Evolutionary conservation across 163 green algal species (phyloP), one percentile per base, ranked within the genome.

Genomic region (Scenedesmus sp.): DNA sequence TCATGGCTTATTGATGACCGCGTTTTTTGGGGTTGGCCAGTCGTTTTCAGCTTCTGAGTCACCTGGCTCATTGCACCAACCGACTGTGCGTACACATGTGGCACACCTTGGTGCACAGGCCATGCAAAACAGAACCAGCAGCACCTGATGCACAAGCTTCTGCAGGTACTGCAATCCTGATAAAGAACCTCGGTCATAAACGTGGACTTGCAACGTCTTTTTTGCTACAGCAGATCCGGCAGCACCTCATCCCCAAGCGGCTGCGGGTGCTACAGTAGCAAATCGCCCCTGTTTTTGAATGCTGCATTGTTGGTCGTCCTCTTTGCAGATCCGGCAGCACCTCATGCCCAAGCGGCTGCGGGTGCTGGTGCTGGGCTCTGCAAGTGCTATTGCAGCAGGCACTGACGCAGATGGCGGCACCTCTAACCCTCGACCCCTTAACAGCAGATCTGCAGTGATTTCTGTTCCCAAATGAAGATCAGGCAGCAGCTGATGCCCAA

Each of bases 181-280:
- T 46, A 46, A 46, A 46, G 34, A 46, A 46, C 34, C 34, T 46
- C 34, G 34, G 34, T 46, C 34, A 46, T 46, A 46, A 46, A 46
- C 34, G 34, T 46, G 34, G 34, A 46, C 34, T 46, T 46, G 34
- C 34, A 46, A 46, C 34, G 34, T 46, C 34, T 46, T 46, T 46
- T 46, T 46, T 46, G 34, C 34, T 46, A 46, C 67, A 79, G 18
- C 67, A n/a, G 5, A 26, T 26, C 12, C 6, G 5, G 18, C 6
- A 9, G 67, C 74, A 8, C 34, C 92, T 96, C 18, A 83, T 83
- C 10, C 86, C 85, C 3, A 81, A 88, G 4, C 56, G 84, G 5
- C 94, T 99, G 84, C 91, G 95, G 0, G 95, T 99, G n/a, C 46
- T 86, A 46, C 86, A 88, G 82, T 59, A 91, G 52, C 88, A 57